phyloP scores from a whole-genome alignment of 306 rosid species.

The Dryas alaskensis region DNA sequence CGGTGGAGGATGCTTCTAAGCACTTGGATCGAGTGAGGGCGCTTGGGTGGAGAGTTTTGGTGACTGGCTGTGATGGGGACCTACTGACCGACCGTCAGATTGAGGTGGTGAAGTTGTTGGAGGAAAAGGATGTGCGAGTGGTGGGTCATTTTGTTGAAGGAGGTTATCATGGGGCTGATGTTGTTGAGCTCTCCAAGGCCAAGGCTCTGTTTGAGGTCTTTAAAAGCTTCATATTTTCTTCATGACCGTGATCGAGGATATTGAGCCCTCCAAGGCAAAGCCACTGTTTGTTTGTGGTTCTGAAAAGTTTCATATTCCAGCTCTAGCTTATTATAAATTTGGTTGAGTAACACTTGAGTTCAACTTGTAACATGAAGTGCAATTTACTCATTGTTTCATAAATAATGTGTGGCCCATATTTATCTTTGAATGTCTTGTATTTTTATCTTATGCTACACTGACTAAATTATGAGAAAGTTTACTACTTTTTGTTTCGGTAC shows the following conservation, averaged over 20 bases:
- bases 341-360: too few species aligned
- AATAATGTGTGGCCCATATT: too few species aligned
- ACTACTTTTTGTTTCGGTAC: too few species aligned
- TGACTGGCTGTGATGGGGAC: conserved; percentile 48
- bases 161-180: conserved; percentile 43
- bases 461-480: too few species aligned
- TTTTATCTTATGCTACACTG: too few species aligned
- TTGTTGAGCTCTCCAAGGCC: conserved; percentile 18
- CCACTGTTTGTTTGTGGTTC: neutral
- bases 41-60: conserved; percentile 38
- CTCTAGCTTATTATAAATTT: too few species aligned
- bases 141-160: conserved; percentile 38
- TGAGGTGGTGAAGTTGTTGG: conserved; percentile 29
- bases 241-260: conserved; percentile 1
- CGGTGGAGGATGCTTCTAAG: conserved; percentile 11
- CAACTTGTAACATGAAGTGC: too few species aligned
- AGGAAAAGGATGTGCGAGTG: conserved; percentile 32
- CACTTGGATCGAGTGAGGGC: conserved; percentile 14
- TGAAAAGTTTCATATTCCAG: conserved; percentile 24
- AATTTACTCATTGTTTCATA: too few species aligned
- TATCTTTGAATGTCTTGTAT: too few species aligned
- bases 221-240: neutral
- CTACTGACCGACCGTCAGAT: conserved; percentile 51
- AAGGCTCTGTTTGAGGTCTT: neutral
- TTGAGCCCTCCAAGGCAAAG: conserved; percentile 15